Evolutionary conservation across 2,329 filamentous ascomycete species (phyloP), one percentile per base, ranked within the genome.

Genomic region (Colletotrichum spinosum): DNA sequence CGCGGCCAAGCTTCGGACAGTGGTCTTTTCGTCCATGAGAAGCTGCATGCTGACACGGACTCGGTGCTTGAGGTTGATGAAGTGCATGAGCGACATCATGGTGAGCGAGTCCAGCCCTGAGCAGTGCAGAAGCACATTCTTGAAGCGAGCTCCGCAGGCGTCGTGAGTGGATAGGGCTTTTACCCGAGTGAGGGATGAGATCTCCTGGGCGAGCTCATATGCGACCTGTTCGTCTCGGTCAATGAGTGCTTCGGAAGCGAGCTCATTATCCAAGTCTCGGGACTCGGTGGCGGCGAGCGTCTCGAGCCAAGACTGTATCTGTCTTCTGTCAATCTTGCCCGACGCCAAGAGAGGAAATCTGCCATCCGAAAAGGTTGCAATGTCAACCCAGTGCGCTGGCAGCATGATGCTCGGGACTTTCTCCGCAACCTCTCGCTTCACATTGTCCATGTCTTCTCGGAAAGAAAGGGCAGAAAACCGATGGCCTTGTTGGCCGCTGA

Each of bases 21-120:
- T 62, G 5, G 57, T 65, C 2, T 38, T 33, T 37, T 62, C 58
- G 6, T 65, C 51, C 62, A 65, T 65, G 34, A 65, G 13, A 3
- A 65, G 13, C 17, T 65, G 62, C 38, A 65, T 65, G 13, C 51
- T 62, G 8, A 62, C 50, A 17, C 51, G 44, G 13, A 55, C 51
- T 10, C 33, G 50, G 0, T 65, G 56, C 13, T 37, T 56, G 1
- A 55, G 39, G 11, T n/a, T 57, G n/a, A 62, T 13, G 15, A 55
- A 65, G 12, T 65, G 57, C 62, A 65, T 62, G n/a, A 65, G 48
- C 8, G 51, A 65, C 62, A 65, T 65, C 62, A 62, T 65, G 34
- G 34, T 62, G 3, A 65, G 45, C 7, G 62, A 65, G 38, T 62
- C 62, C 9, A 65, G 62, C 6, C 62, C 58, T 4, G 62, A 61